Percentiles rank a stretch among this genome's conserved stretches.
Evolutionary conservation across 257 asterid species (phyloP).

Genomic region (Vinca minor): DNA sequence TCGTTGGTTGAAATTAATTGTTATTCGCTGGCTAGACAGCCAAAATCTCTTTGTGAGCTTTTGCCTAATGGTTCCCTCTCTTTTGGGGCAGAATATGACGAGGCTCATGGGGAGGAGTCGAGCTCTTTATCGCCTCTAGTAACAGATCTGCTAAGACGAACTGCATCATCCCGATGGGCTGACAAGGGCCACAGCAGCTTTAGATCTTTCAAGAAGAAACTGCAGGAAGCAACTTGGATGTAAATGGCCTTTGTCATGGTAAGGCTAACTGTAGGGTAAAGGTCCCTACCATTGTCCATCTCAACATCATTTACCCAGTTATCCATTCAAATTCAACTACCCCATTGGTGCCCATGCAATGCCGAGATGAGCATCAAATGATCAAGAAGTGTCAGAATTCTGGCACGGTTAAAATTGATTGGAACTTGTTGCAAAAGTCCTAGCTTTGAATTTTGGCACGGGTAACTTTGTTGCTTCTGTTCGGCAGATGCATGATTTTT

Average conservation of each 20-base stretch:
- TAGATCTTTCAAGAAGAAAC: conserved; percentile 63
- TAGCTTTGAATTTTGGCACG: neutral
- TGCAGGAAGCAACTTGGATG: conserved; percentile 64
- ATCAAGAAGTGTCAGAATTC: neutral
- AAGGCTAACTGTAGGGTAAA: neutral
- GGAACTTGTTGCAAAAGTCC: neutral
- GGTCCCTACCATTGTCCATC: neutral
- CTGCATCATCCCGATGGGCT: conserved; percentile 66
- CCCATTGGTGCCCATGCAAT: neutral
- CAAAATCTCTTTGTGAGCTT: neutral
- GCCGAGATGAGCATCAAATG: conserved; percentile 1
- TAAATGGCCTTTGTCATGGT: conserved; percentile 32
- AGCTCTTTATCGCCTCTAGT: conserved; percentile 56
- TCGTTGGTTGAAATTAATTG: neutral
- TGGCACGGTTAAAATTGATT: neutral
- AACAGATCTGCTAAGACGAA: conserved; percentile 53
- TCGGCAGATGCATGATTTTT: no score
- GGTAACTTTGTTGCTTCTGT: no score
- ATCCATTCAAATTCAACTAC: neutral
- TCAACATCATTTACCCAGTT: neutral
- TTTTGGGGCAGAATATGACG: conserved; percentile 56
- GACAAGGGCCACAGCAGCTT: conserved; percentile 75
- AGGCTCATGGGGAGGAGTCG: conserved; percentile 37
- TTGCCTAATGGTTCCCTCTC: neutral
- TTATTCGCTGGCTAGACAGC: neutral